Base-by-base conservation (phyloP, 2,329 filamentous ascomycete species). In the Curvularia hawaiiensis region DNA sequence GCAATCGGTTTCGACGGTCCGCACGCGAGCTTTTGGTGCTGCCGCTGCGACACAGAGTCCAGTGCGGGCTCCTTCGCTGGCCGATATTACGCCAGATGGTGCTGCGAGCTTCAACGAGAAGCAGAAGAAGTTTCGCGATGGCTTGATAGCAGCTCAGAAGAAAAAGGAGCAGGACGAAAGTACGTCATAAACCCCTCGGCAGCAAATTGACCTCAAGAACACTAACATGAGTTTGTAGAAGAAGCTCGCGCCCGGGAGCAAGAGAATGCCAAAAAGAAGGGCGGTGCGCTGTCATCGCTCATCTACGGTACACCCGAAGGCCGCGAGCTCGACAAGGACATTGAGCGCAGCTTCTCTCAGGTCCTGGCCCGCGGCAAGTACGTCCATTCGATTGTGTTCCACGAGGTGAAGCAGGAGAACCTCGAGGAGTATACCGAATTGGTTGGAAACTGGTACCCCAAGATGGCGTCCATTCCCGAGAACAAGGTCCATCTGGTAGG, bases 301-400 rank as follows among this genome's bases (percentile, higher is more conserved):
- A 96, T 99, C 74, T 98, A 99, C 79, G 95, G 95, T 71, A 99
- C 95, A 14, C 92, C 95, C 73, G 94, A 98, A 79, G 95, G 93
- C 31, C 88, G 93, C 60, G 90, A 97, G 80, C 86, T 97, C 75
- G 95, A 99, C 73, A 90, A 91, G 63, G 94, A 98, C 79, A 94
- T 99, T 72, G 92, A 98, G 80, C 88, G 93, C 57, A 96, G 91
- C 75, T 99, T 98, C 80, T 96, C 91, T 50, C 93, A 97, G 77
- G 91, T 98, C 44, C 83, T 99, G 45, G 95, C 95, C 24, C 86
- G 95, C 64, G 95, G 95, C 73, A 99, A 99, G 81, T 99, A 99
- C 73, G 93, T 99, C 53, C 95, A 99, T 79, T 96, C 92, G 46
- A 97, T 99, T 76, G 92, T 97, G 58, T 92, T 97, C 74, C 95